Percentiles rank a stretch among this genome's conserved stretches.
Conservation (phyloP, 129 eudicot species). For the Flaveria trinervia region DNA sequence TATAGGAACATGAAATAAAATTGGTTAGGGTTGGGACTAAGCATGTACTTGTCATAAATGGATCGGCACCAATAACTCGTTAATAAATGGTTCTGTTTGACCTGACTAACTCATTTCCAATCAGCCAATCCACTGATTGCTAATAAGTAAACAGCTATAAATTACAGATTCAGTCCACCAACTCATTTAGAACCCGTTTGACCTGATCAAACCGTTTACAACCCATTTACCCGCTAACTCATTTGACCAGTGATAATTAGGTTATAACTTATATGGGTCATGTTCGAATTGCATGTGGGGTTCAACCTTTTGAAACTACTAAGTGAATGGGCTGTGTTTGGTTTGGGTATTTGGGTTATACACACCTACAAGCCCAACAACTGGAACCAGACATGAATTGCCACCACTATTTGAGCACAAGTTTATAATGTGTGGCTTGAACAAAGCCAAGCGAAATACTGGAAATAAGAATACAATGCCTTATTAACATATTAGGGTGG, state of each 20-base stretch:
- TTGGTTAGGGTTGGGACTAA: neutral
- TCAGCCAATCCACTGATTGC: neutral
- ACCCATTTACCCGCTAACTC: neutral
- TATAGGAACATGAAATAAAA: neutral
- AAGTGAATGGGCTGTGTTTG: neutral
- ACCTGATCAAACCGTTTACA: neutral
- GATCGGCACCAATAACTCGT: neutral
- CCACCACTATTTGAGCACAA: constrained; percentile 12
- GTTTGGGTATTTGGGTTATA: neutral
- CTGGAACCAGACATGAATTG: constrained; percentile 8
- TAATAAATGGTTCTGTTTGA: neutral
- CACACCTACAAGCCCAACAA: neutral
- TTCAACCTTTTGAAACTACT: neutral
- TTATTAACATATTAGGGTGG: constrained; percentile 15
- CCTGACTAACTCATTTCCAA: neutral
- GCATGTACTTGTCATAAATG: neutral
- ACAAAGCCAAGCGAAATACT: neutral
- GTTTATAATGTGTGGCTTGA: constrained; percentile 8
- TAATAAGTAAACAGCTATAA: neutral
- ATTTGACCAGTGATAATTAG: neutral
- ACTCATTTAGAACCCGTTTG: neutral
- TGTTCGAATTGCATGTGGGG: neutral
- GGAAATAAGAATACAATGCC: constrained; percentile 11
- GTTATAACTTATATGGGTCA: neutral
- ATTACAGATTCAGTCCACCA: constrained; percentile 13